Conservation (phyloP, 495 filamentous ascomycete species). For the Daldinia grandis region DNA sequence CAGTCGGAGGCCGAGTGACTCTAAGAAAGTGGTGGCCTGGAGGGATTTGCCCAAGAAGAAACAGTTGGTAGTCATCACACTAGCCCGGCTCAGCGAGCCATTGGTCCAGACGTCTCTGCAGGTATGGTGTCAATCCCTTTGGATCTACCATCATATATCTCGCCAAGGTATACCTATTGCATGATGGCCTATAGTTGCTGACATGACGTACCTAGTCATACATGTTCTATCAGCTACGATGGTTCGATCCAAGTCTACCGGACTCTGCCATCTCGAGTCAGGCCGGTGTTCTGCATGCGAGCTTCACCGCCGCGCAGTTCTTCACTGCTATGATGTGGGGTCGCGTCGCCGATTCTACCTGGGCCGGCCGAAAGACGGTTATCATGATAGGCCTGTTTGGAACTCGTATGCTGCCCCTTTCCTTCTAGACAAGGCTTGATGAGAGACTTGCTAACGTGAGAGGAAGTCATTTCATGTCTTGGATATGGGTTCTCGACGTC, state of each 20-base stretch:
- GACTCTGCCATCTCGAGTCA: conserved; percentile 77
- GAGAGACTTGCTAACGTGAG: conserved; percentile 1
- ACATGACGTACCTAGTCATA: conserved; percentile 58
- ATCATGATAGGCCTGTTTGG: conserved; percentile 78
- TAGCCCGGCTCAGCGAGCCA: conserved; percentile 80
- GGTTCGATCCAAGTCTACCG: conserved; percentile 70
- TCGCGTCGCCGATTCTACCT: conserved; percentile 72
- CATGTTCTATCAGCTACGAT: conserved; percentile 82
- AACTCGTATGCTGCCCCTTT: conserved; percentile 54
- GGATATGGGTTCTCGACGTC: conserved; percentile 82
- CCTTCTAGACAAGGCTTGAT: neutral
- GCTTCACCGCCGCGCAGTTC: conserved; percentile 85
- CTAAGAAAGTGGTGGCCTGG: conserved; percentile 65
- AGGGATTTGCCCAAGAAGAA: conserved; percentile 73
- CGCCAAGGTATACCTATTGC: neutral
- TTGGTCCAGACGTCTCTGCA: conserved; percentile 80
- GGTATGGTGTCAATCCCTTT: conserved; percentile 36
- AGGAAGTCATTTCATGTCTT: conserved; percentile 68
- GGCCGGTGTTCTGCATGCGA: conserved; percentile 79
- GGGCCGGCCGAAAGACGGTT: conserved; percentile 77
- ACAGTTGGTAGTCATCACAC: conserved; percentile 76
- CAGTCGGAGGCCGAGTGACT: conserved; percentile 18
- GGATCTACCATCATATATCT: neutral
- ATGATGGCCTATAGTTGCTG: conserved; percentile 15
- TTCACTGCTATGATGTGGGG: conserved; percentile 89